A percentile compares a stretch with the other conserved stretches of the same genome.
phyloP scores from a whole-genome alignment of 2,329 filamentous ascomycete species.

The Aulographum hederae region DNA sequence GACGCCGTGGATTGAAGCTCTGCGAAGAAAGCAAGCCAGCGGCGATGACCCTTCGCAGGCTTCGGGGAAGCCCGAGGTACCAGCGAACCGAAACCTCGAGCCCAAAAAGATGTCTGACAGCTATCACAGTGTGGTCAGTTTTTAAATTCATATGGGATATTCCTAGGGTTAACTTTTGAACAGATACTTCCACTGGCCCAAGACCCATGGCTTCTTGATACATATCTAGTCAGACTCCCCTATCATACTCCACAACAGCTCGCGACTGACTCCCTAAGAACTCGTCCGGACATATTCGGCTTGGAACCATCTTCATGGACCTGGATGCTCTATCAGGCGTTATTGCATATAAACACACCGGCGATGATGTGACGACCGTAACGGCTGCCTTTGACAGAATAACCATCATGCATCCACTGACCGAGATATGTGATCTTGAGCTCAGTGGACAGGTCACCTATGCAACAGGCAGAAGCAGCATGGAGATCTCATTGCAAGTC shows the following conservation, averaged over 20 bases:
- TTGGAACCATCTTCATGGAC: constrained; percentile 64
- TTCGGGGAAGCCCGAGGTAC: constrained; percentile 10
- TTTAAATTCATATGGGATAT: constrained; percentile 39
- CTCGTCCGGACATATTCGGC: no score
- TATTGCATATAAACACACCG: constrained; percentile 51
- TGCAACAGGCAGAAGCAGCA: constrained; percentile 52
- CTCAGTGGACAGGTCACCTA: constrained; percentile 53
- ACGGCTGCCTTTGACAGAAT: constrained; percentile 47
- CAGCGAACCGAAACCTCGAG: constrained; percentile 34
- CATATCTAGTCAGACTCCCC: no score
- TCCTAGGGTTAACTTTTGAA: constrained; percentile 2
- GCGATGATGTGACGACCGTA: constrained; percentile 41
- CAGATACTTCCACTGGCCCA: constrained; percentile 49
- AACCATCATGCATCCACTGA: constrained; percentile 50
- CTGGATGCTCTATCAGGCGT: constrained; percentile 61
- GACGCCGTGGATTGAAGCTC: constrained; percentile 15
- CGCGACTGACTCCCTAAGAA: no score
- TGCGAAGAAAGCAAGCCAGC: not conserved
- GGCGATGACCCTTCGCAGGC: not conserved
- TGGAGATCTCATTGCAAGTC: constrained; percentile 58
- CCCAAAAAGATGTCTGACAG: constrained; percentile 35
- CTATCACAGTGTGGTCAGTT: constrained; percentile 24
- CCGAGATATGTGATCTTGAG: constrained; percentile 62
- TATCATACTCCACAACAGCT: no score
- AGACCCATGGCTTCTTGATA: constrained; percentile 61